Conservation (phyloP, 2,329 filamentous ascomycete species). For the Fusarium chlamydosporum region DNA sequence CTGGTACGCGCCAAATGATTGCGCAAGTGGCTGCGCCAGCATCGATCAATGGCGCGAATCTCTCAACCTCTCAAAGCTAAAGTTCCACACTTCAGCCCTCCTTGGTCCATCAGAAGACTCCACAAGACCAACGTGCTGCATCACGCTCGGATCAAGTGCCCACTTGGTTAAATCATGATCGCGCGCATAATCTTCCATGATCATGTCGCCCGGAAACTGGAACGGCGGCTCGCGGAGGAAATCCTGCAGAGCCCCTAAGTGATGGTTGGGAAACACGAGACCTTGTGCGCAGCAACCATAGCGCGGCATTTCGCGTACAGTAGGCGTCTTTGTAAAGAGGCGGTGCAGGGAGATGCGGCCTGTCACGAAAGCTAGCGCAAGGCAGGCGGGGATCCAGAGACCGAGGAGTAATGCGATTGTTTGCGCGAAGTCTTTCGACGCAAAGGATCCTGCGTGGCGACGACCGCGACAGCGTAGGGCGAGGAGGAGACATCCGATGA, state of each 20-base stretch:
- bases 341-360: slow-evolving; percentile 51
- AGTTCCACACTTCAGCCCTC: slow-evolving; percentile 55
- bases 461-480: slow-evolving; percentile 25
- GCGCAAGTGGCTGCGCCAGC: neutral
- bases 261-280: slow-evolving; percentile 53
- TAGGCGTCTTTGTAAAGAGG: slow-evolving; percentile 41
- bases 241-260: slow-evolving; percentile 50
- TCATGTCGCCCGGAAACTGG: slow-evolving; percentile 55
- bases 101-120: slow-evolving; percentile 52
- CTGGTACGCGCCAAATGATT: neutral
- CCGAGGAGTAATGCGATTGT: slow-evolving; percentile 48
- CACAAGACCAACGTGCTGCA: slow-evolving; percentile 56
- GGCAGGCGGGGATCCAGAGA: slow-evolving; percentile 53
- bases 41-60: neutral
- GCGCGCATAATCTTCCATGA: slow-evolving; percentile 55
- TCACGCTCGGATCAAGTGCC: slow-evolving; percentile 56
- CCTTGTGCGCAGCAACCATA: slow-evolving; percentile 59
- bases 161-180: slow-evolving; percentile 53
- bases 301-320: slow-evolving; percentile 55
- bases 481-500: slow-evolving; percentile 35
- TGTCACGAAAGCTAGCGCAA: slow-evolving; percentile 52
- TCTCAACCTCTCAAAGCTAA: slow-evolving; percentile 53
- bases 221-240: slow-evolving; percentile 53
- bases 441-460: slow-evolving; percentile 20
- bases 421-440: slow-evolving; percentile 44